phyloP scores from a whole-genome alignment of 1,284 basidiomycete genomes.

The Gomphus bonarii region DNA sequence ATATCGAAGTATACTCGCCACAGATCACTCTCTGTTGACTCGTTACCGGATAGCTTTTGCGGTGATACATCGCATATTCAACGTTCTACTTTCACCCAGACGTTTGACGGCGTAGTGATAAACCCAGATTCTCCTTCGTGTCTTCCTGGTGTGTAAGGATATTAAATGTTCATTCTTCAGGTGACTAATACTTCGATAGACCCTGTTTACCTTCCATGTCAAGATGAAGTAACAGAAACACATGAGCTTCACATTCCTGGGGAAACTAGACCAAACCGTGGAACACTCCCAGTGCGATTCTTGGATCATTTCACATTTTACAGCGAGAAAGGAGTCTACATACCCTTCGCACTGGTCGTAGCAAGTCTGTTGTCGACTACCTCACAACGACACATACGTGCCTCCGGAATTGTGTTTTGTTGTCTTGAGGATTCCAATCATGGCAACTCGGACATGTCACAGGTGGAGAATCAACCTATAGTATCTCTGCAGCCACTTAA shows the following conservation, averaged over 20 bases:
- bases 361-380: constrained; percentile 27
- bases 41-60: not conserved
- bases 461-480: constrained; percentile 19
- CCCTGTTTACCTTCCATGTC: constrained; percentile 12
- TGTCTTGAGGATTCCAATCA: constrained; percentile 10
- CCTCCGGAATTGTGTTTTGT: constrained; percentile 18
- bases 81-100: not conserved
- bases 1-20: not conserved
- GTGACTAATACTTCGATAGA: constrained; percentile 2
- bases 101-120: constrained; percentile 6
- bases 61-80: not conserved
- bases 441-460: constrained; percentile 3
- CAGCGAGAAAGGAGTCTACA: constrained; percentile 24
- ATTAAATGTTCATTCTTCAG: not conserved
- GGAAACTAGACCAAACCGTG: constrained; percentile 25
- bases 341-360: constrained; percentile 24
- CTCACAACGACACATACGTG: constrained; percentile 16
- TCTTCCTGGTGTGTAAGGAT: constrained; percentile 1
- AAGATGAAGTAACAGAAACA: constrained; percentile 28
- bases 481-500: constrained; percentile 34
- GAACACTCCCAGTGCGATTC: constrained; percentile 38
- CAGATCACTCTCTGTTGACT: not conserved
- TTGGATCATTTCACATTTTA: constrained; percentile 44
- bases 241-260: constrained; percentile 26
- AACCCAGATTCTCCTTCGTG: not conserved